Evolutionary conservation across 305 asterid species (phyloP), one percentile per base, ranked within the genome.

Genomic region (Solanum hybrid): DNA sequence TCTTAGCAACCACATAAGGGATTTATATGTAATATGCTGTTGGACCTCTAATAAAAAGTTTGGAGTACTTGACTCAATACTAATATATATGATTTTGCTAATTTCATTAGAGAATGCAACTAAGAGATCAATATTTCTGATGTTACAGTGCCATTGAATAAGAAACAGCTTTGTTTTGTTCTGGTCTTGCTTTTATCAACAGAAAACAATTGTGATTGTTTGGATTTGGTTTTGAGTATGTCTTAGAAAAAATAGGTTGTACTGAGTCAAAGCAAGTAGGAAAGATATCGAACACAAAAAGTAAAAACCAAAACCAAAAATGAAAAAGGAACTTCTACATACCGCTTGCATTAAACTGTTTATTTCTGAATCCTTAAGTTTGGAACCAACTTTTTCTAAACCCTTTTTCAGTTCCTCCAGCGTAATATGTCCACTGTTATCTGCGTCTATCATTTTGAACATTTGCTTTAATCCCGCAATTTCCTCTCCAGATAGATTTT

Each of bases 381-480:
- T 37, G 82, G 99, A 94, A 2, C 99, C 99, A 42, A 93, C 98
- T 94, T 92, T 96, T 88, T 91, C 94, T 90, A 97, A 86, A 12
- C 98, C 98, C 29, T 90, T 93, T 89, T 91, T 96, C 80, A 96
- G 97, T 92, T 97, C 99, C 92, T 97, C 98, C 20, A 95, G 88
- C 5, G 99, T 97, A 86, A 97, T 97, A 6, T 95, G 94, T 87
- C 99, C 99, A 75, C 99, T 97, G 85, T 95, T 93, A 90, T 97
- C 99, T 61, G 90, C 91, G 28, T 96, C 99, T 87, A 96, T 95
- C 97, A 94, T 95, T 91, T 93, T 94, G 92, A 96, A 96, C 98
- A 97, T 94, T 90, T 95, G 94, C 94, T 93, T 97, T 35, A 97
- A 94, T 88, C 99, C 99, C 2, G 98, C 99, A 81, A 97, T 97